phyloP scores from a whole-genome alignment of 2,329 filamentous ascomycete species.

The Talaromyces sp. region DNA sequence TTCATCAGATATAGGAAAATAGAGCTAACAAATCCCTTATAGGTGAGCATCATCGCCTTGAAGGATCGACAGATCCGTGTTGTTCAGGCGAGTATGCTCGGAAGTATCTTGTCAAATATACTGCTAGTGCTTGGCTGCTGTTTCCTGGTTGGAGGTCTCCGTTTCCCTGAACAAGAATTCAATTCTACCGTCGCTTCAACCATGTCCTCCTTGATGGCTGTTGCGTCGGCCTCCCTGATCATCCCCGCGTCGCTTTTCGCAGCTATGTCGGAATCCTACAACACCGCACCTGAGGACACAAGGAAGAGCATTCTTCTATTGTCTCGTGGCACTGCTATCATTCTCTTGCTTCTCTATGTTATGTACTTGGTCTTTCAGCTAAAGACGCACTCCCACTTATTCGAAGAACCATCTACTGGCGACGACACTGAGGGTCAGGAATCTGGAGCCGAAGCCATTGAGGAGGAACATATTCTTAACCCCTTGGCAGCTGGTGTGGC shows the following conservation, averaged over 20 bases:
- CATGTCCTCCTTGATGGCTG: conserved; percentile 64
- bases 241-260: conserved; percentile 71
- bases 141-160: conserved; percentile 69
- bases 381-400: conserved; percentile 66
- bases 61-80: conserved; percentile 82
- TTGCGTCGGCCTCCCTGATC: conserved; percentile 71
- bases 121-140: conserved; percentile 80
- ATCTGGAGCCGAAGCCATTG: conserved; percentile 23
- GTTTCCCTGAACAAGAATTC: conserved; percentile 62
- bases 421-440: not conserved
- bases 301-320: conserved; percentile 61
- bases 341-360: conserved; percentile 68
- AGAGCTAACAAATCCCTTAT: conserved; percentile 30
- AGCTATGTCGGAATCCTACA: conserved; percentile 47
- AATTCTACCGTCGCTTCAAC: conserved; percentile 48
- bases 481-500: conserved; percentile 61
- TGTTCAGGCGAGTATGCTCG: conserved; percentile 96
- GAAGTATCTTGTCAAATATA: conserved; percentile 90
- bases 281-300: conserved; percentile 28
- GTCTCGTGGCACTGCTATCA: conserved; percentile 70
- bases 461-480: conserved; percentile 51
- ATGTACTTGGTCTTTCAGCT: conserved; percentile 76
- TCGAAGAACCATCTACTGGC: conserved; percentile 48
- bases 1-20: not conserved
- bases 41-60: conserved; percentile 91